These are phyloP conservation scores for Bocquillonia castaneifolia DNA, from an alignment of 441 rosid species.

Conservation along the genomic window DNA sequence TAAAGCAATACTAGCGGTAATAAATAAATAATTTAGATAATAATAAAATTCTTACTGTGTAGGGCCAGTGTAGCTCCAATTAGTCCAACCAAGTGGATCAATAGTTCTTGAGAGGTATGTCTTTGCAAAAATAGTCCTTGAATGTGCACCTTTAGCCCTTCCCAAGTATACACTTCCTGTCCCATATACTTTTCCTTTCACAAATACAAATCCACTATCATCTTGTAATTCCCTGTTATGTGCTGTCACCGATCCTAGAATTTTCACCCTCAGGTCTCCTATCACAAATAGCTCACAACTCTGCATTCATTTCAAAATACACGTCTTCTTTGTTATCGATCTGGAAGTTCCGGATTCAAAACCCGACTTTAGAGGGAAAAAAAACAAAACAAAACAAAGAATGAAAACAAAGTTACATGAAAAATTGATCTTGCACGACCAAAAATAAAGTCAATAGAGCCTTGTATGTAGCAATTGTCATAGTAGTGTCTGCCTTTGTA, in stretches of 20 bases:
- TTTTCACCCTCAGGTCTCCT: slow-evolving; percentile 63
- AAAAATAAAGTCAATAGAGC: slow-evolving; percentile 86
- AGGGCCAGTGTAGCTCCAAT: slow-evolving; percentile 66
- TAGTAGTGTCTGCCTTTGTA: slow-evolving; percentile 85
- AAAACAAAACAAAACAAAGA: not conserved
- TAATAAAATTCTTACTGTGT: slow-evolving; percentile 45
- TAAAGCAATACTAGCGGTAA: not conserved
- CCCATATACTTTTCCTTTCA: slow-evolving; percentile 73
- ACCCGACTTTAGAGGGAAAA: too few species aligned
- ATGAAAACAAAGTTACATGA: slow-evolving; percentile 29
- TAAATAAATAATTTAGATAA: too few species aligned
- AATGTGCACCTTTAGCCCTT: slow-evolving; percentile 72
- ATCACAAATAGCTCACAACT: slow-evolving; percentile 74
- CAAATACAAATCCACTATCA: slow-evolving; percentile 69
- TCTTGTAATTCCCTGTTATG: slow-evolving; percentile 49
- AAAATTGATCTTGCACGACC: slow-evolving; percentile 79
- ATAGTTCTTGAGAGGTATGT: slow-evolving; percentile 69
- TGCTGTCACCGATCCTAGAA: slow-evolving; percentile 78
- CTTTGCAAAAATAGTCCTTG: slow-evolving; percentile 59
- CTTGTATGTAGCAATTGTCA: slow-evolving; percentile 70
- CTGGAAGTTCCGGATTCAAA: too few species aligned
- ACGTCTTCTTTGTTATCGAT: too few species aligned
- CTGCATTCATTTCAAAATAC: slow-evolving; percentile 25
- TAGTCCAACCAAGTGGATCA: slow-evolving; percentile 71
- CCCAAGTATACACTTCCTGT: slow-evolving; percentile 56